These are phyloP conservation scores for Neonothopanus nambi DNA, from an alignment of 1,284 basidiomycete genomes.

Conservation along the genomic window DNA sequence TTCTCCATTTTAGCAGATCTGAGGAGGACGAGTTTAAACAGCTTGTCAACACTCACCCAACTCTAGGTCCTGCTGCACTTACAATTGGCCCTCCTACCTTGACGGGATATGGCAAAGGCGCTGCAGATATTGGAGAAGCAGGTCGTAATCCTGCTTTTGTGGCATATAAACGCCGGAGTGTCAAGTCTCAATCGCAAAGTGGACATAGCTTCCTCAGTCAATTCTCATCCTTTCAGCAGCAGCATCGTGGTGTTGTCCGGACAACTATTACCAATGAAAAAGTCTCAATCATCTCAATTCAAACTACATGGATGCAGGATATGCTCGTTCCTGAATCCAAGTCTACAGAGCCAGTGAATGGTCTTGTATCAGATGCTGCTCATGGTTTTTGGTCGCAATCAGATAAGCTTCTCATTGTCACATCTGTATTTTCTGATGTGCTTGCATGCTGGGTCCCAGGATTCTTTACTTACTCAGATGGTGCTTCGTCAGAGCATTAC, in stretches of 20 bases:
- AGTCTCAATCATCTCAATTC: slow-evolving; percentile 27
- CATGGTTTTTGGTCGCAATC: slow-evolving; percentile 24
- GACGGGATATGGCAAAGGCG: not conserved
- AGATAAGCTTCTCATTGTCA: slow-evolving; percentile 5
- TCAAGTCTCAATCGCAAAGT: not conserved
- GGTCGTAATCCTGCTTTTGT: no score
- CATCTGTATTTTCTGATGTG: slow-evolving; percentile 11
- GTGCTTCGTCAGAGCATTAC: slow-evolving; percentile 28
- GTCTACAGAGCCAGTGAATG: slow-evolving; percentile 24
- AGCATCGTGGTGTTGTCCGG: slow-evolving; percentile 5
- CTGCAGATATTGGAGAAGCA: no score
- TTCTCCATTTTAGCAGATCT: no score
- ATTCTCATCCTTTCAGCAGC: not conserved
- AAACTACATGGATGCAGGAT: slow-evolving; percentile 26
- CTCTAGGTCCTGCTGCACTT: not conserved
- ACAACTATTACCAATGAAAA: slow-evolving; percentile 9
- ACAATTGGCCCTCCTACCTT: not conserved
- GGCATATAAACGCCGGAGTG: not conserved
- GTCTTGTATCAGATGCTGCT: slow-evolving; percentile 33
- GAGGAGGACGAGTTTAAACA: slow-evolving; percentile 20
- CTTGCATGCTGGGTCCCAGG: slow-evolving; percentile 29
- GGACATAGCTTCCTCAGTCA: slow-evolving; percentile 3
- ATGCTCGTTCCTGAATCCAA: not conserved
- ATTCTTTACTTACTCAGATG: slow-evolving; percentile 29
- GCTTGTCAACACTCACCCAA: not conserved